Conservation (phyloP, 345 rosid species). For the Reutealis trisperma region DNA sequence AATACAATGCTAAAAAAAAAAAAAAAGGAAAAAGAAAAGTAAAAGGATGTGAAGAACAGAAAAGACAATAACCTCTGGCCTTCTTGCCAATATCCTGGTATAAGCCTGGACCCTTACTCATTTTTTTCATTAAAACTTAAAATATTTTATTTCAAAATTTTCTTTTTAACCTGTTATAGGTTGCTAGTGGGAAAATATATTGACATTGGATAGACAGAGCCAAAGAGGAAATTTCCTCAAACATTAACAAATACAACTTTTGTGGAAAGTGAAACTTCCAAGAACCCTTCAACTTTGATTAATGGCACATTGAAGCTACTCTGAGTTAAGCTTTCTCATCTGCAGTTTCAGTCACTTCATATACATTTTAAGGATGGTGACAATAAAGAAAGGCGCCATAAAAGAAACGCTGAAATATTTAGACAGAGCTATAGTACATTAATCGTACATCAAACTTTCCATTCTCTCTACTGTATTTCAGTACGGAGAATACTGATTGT, state of each 20-base stretch:
- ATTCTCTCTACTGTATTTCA: background rate
- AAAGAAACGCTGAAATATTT: background rate
- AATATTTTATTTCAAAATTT: background rate
- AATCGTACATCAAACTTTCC: background rate
- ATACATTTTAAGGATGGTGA: background rate
- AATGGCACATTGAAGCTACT: slow-evolving; percentile 2
- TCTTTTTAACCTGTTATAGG: slow-evolving; percentile 10
- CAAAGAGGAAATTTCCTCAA: slow-evolving; percentile 49
- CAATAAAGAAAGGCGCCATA: background rate
- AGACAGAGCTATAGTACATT: background rate
- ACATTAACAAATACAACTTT: background rate
- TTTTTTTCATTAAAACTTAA: slow-evolving; percentile 9
- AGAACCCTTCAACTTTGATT: slow-evolving; percentile 17
- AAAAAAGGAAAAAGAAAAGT: background rate
- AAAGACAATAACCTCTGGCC: slow-evolving; percentile 42
- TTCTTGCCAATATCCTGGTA: slow-evolving; percentile 51
- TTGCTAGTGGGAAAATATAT: slow-evolving; percentile 26
- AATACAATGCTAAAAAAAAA: background rate
- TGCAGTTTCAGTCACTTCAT: background rate
- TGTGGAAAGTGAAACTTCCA: slow-evolving; percentile 43
- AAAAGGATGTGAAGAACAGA: background rate
- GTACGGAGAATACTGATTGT: no score
- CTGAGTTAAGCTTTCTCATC: slow-evolving; percentile 2
- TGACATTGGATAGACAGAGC: slow-evolving; percentile 16
- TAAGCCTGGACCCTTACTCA: slow-evolving; percentile 45